A percentile compares a stretch with the other conserved stretches of the same genome.
phyloP scores from a whole-genome alignment of 108 stramenopile genomes.

The Schizochytrium sp. region DNA sequence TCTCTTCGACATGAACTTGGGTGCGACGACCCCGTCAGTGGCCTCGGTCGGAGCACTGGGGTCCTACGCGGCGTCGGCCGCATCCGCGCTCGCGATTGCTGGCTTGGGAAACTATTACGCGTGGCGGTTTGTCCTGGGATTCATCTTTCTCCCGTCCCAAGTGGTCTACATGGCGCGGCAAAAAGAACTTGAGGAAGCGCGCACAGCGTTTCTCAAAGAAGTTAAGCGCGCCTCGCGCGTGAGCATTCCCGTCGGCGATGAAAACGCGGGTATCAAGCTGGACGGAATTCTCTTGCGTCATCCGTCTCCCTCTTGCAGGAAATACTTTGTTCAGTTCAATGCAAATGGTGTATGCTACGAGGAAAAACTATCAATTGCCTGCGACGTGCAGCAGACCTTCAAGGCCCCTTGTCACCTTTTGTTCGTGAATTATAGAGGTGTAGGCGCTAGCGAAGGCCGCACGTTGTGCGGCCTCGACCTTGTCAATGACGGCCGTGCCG shows the following conservation, averaged over 20 bases:
- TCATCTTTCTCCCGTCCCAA: not conserved
- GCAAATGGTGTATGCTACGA: conserved; percentile 8
- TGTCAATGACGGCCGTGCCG: not conserved
- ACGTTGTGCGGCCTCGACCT: not conserved
- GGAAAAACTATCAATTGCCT: not conserved
- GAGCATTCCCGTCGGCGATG: not conserved
- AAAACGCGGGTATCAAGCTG: not conserved
- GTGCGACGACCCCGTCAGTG: not conserved
- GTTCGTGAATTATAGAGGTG: not conserved
- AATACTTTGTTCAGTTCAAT: not conserved
- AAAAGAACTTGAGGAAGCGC: not conserved
- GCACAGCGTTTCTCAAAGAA: not conserved
- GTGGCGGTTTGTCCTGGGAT: not conserved
- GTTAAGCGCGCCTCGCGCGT: not conserved
- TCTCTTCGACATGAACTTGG: not conserved
- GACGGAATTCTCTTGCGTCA: not conserved
- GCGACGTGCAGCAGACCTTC: not conserved
- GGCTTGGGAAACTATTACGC: not conserved
- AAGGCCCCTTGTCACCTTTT: not conserved
- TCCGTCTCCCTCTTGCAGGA: not conserved
- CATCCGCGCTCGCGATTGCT: not conserved
- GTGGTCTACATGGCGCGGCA: not conserved
- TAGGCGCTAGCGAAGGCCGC: not conserved
- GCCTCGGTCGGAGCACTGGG: not conserved
- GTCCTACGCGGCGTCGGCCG: not conserved